Percentiles rank a stretch among this genome's conserved stretches.
phyloP scores from a whole-genome alignment of 352 stramenopile genomes.

The Globisporangium acanthophoron region DNA sequence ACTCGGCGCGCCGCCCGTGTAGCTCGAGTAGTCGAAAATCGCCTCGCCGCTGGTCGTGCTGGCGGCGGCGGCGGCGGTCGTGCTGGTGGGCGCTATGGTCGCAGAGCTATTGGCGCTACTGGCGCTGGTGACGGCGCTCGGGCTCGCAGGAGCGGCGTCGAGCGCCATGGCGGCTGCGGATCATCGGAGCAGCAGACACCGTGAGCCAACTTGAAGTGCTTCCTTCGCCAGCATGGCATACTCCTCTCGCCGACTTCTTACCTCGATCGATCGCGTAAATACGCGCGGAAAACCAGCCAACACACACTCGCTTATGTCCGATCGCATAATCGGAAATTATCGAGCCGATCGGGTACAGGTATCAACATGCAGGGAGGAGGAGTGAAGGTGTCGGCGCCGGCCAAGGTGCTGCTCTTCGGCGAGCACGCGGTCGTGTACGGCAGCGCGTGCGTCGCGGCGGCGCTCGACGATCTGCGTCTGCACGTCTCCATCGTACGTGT shows the following conservation, averaged over 20 bases:
- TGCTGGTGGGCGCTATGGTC: not conserved
- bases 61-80: not conserved
- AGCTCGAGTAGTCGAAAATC: conserved; percentile 45
- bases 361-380: too few species aligned
- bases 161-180: not conserved
- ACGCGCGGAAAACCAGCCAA: too few species aligned
- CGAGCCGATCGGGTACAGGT: too few species aligned
- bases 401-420: conserved; percentile 88
- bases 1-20: conserved; percentile 35
- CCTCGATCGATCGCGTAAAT: too few species aligned
- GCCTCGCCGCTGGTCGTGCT: conserved; percentile 14
- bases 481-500: conserved; percentile 68
- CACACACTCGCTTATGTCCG: too few species aligned
- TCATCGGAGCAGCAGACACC: not conserved
- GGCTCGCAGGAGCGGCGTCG: not conserved
- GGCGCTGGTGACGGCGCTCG: not conserved
- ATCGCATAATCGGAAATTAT: too few species aligned
- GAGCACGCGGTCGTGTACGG: conserved; percentile 90
- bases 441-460: conserved; percentile 71
- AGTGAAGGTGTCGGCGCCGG: conserved; percentile 67
- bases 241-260: too few species aligned
- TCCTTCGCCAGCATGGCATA: too few species aligned
- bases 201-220: not conserved
- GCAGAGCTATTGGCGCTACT: conserved; percentile 5
- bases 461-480: conserved; percentile 82